phyloP scores from a whole-genome alignment of 345 rosid genomes.

The rapeseed (Brassica napus) region DNA sequence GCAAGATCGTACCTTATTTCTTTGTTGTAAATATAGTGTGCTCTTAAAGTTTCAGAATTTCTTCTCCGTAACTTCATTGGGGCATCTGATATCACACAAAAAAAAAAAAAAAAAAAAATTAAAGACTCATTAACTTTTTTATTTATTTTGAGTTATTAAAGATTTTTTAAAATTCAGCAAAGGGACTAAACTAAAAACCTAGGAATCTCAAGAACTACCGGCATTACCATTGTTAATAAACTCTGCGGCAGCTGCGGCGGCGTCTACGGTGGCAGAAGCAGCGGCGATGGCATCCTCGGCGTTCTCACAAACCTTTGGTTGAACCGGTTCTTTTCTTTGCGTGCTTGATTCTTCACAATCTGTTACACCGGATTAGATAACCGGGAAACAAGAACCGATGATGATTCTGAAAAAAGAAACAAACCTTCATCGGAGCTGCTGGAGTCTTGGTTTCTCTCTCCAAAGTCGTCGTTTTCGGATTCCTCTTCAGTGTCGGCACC shows the following conservation, averaged over 20 bases:
- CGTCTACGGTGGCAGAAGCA: conserved; percentile 25
- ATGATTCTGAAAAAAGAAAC: not conserved
- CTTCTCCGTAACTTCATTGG: conserved; percentile 39
- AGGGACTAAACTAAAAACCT: conserved; percentile 1
- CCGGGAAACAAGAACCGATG: conserved; percentile 27
- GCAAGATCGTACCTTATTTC: conserved; percentile 38
- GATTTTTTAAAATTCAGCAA: not conserved
- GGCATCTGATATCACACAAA: conserved; percentile 16
- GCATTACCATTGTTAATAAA: conserved; percentile 38
- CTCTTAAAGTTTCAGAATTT: conserved; percentile 40
- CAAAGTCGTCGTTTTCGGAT: conserved; percentile 38
- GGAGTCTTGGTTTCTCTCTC: conserved; percentile 42
- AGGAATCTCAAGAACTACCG: conserved; percentile 31
- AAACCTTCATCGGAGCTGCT: conserved; percentile 61
- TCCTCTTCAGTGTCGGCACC: conserved; percentile 77
- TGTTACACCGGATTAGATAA: conserved; percentile 15
- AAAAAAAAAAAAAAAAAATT: not conserved
- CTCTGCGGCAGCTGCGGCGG: conserved; percentile 34
- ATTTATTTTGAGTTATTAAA: not conserved
- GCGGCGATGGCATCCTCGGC: conserved; percentile 39
- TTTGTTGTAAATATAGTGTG: conserved; percentile 42
- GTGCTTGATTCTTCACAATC: conserved; percentile 10
- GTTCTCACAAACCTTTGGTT: conserved; percentile 35
- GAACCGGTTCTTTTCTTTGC: conserved; percentile 19
- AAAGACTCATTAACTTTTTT: not conserved